Percentiles rank a stretch among this genome's conserved stretches.
These are phyloP conservation scores for Fusarium azukiicola DNA, from an alignment of 2,329 filamentous ascomycete species.

Conservation along the genomic window DNA sequence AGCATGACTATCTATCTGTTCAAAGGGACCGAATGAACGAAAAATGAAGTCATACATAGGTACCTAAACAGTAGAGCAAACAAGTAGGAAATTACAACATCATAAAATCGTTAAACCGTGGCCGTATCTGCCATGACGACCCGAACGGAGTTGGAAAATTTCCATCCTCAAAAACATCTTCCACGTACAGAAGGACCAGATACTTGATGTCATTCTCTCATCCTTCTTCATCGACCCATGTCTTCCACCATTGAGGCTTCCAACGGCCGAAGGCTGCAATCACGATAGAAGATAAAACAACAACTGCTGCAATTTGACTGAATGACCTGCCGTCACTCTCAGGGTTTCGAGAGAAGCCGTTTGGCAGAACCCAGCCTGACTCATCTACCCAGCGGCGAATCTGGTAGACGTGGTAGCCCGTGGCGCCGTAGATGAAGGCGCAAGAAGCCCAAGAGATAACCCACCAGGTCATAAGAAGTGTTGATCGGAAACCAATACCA, in stretches of 20 bases:
- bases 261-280: not conserved
- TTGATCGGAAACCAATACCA: not conserved
- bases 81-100: too few species aligned
- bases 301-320: constrained; percentile 1
- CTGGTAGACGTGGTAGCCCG: not conserved
- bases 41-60: too few species aligned
- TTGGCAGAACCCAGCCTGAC: not conserved
- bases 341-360: not conserved
- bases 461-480: not conserved
- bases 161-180: too few species aligned
- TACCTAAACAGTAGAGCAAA: too few species aligned
- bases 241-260: not conserved
- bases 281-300: not conserved
- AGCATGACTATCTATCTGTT: too few species aligned
- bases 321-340: not conserved
- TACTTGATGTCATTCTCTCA: not conserved
- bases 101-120: too few species aligned
- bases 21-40: too few species aligned
- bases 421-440: not conserved
- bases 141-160: too few species aligned
- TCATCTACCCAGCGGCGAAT: not conserved
- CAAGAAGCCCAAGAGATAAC: not conserved
- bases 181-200: too few species aligned
- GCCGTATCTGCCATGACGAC: too few species aligned
- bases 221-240: not conserved